Base-by-base conservation (phyloP, 208 protist species). In the Strigomonas culicis region DNA sequence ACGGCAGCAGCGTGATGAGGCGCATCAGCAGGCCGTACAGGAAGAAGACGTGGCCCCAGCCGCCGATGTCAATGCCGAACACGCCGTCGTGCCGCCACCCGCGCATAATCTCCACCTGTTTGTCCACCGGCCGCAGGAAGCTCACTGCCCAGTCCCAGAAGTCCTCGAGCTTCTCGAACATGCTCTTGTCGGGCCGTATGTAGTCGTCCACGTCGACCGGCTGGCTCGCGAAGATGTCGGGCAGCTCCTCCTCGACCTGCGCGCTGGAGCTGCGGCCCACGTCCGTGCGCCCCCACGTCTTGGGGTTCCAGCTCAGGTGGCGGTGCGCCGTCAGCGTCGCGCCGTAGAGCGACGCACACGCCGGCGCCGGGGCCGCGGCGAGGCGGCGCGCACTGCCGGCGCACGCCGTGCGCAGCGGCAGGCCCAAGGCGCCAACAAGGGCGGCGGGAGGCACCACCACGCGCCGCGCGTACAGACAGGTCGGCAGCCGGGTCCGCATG, bases 121-220 rank as follows among this genome's bases (percentile, higher is more conserved):
- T 94, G 63, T 94, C 84, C 43, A 94, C 80, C 22, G 88, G 88
- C 61, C 87, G 80, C 61, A 94, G 63, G 60, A 94, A 94, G 57
- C 80, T 80, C 34, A 92, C 75, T 22, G 79, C 79, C 82, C 84
- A 94, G 67, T 94, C 88, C 85, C 88, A 94, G 55, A 92, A 88
- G 64, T 94, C 88, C 59, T 94, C 84, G 43, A 94, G 43, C 7
- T 75, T 72, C 68, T 94, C 88, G 72, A 94, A 94, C 2, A 80
- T 60, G 50, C 80, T 92, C 66, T 88, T 85, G 36, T 94, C 84
- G 21, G 88, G 88, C 0, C 82, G 80, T 50, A 94, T 94, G 72
- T 92, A 94, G 60, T 94, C 85, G 59, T 94, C 84, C 67, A 94
- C 80, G 53, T 94, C 88, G 19, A 74, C 66, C 19, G 88, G 88